Evolutionary conservation across 306 rosid species (phyloP), one percentile per base, ranked within the genome.

Genomic region (Alnus glutinosa): DNA sequence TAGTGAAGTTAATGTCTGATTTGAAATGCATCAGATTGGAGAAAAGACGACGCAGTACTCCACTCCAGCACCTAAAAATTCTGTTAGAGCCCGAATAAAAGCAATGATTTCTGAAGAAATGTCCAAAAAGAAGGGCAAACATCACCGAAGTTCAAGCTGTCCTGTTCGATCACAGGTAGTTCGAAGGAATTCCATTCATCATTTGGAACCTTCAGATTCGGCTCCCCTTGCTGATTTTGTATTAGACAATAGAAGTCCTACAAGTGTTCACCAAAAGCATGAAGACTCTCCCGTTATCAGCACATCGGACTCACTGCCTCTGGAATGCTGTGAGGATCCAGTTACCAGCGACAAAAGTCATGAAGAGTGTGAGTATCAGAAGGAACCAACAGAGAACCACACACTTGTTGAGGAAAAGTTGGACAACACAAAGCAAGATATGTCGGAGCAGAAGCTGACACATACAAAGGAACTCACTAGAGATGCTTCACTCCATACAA

Each of bases 131-230:
- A 90, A 78, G 63, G 78, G 86, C 12, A 58, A 55, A 19, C 92
- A 89, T 58, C 85, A 85, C 44, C 85, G 91, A 84, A 87, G 88
- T 64, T 81, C 93, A 75, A 83, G 91, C 76, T 84, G 78, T 78
- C 96, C 89, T 46, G 51, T 55, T 49, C 81, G 86, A 57, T 75
- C 88, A 28, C 80, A 81, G 2, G 37, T 83, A 78, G 69, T 9
- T 2, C 79, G 76, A 3, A 54, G 37, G 0, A 70, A 80, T 48
- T 78, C 90, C 12, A 73, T 83, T 73, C 91, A 83, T 57, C 83
- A 14, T 80, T 19, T 73, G 7, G 86, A 89, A 47, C 57, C 14
- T 67, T 71, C 79, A 69, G 44, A 80, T 83, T 58, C 76, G 49
- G 85, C 83, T 69, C 85, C 89, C 2, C 78, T 85, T 7, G 62